Base-by-base conservation (phyloP, 1,139 yeast genomes). In the Suhomyces terraborum region DNA sequence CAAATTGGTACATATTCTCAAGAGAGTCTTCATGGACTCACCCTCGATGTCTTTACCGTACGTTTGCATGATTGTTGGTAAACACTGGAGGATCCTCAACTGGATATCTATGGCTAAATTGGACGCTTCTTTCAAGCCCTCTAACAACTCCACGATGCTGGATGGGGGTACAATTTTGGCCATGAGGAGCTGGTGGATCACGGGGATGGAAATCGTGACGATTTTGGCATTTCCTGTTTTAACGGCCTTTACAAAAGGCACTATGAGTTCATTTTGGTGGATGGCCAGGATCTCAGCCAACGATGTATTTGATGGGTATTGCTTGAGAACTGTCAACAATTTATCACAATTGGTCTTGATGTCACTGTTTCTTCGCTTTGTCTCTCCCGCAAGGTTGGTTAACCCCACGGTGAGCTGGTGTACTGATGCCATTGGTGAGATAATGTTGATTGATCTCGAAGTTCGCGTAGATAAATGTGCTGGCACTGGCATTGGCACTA, bases 71-170 rank as follows among this genome's bases (percentile, higher is more conserved):
- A 91, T 66, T 2, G 83, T 72, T 0, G 97, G 97, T 23, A 91
- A 69, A 22, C 88, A 73, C 64, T 93, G 98, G 26, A 93, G 66
- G n/a, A 89, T 84, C 54, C 89, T 84, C 47, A 93, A 72, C 60
- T 91, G 97, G 35, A 88, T 84, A 38, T 93, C 98, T 23, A 79
- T 73, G 0, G 94, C 88, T 30, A 86, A 67, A 53, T 81, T 83
- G 0, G 94, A 77, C 0, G 95, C 88, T 43, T 86, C 94, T 29
- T 70, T 67, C 28, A 91, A 69, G 0, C 93, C 82, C 26, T 78
- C 82, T 23, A 91, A 64, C 5, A 89, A 70, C 6, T 75, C 60
- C 20, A 69, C 69, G 20, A 87, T 61, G 42, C 79, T 74, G 1
- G 68, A 64, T 1, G 69, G 62, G 0, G 88, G 81, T 8, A 91